A percentile compares a stretch with the other conserved stretches of the same genome.
Conservation (phyloP, 371 early-diverging fungal genomes). For the Chytridiales sp. region DNA sequence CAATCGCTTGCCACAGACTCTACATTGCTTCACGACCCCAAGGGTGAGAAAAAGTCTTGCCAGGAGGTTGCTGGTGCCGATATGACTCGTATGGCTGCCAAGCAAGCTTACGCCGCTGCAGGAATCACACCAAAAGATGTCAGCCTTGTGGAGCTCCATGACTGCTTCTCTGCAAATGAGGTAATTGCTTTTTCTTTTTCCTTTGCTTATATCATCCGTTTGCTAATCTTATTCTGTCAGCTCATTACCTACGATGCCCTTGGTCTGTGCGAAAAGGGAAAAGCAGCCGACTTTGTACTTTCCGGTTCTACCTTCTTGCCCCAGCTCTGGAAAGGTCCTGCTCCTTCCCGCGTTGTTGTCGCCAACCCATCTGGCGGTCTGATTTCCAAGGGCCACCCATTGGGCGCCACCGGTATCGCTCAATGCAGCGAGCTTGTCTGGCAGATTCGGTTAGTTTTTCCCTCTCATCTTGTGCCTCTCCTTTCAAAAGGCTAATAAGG, state of each 20-base stretch:
- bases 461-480: neutral
- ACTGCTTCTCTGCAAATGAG: constrained; percentile 81
- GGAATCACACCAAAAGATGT: constrained; percentile 64
- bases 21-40: constrained; percentile 53
- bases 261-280: constrained; percentile 63
- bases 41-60: constrained; percentile 47
- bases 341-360: constrained; percentile 32
- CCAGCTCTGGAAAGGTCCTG: constrained; percentile 19
- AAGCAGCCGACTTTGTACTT: constrained; percentile 23
- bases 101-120: constrained; percentile 56
- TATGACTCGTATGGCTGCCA: constrained; percentile 70
- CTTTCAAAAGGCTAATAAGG: neutral
- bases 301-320: constrained; percentile 44
- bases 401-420: constrained; percentile 80
- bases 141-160: constrained; percentile 75
- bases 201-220: neutral
- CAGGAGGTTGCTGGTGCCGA: constrained; percentile 68
- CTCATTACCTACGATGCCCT: constrained; percentile 76
- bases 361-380: constrained; percentile 81
- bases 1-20: constrained; percentile 78
- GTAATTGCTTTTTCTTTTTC: constrained; percentile 26
- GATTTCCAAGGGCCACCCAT: constrained; percentile 79
- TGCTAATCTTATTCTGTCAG: constrained; percentile 16
- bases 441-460: constrained; percentile 30
- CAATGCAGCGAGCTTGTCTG: constrained; percentile 63